A percentile compares a stretch with the other conserved stretches of the same genome.
phyloP scores from a whole-genome alignment of 495 filamentous ascomycete genomes.

The Neurospora discreta region DNA sequence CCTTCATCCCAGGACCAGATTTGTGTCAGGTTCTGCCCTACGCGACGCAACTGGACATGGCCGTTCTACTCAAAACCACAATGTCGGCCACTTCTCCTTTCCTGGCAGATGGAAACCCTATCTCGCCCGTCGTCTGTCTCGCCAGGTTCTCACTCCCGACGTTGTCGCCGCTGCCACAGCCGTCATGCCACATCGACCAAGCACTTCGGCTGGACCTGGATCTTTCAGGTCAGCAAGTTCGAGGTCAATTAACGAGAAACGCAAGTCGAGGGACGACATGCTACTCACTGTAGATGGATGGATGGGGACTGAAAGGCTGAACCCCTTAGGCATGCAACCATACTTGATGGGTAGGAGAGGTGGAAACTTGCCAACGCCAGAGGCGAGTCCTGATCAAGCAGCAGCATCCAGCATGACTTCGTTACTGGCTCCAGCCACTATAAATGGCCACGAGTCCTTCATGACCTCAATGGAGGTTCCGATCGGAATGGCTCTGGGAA shows the following conservation, averaged over 20 bases:
- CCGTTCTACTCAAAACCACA: conserved; percentile 20
- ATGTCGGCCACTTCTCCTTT: conserved; percentile 19
- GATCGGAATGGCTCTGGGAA: conserved; percentile 52
- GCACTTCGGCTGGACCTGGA: conserved; percentile 26
- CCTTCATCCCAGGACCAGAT: conserved; percentile 27
- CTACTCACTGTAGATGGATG: conserved; percentile 18
- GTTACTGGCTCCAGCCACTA: not conserved
- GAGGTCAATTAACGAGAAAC: conserved; percentile 24
- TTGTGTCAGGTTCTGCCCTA: conserved; percentile 35
- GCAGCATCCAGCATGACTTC: not conserved
- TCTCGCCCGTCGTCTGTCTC: conserved; percentile 26
- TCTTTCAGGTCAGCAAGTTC: conserved; percentile 6
- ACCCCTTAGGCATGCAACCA: conserved; percentile 12
- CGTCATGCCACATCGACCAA: conserved; percentile 30
- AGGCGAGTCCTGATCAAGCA: conserved; percentile 23
- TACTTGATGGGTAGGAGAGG: conserved; percentile 8
- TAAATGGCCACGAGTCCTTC: conserved; percentile 29
- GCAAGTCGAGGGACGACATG: conserved; percentile 40
- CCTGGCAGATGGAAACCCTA: conserved; percentile 24
- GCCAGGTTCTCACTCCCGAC: conserved; percentile 10
- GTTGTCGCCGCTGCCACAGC: conserved; percentile 15
- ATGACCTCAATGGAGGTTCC: conserved; percentile 22
- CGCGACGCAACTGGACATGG: conserved; percentile 12
- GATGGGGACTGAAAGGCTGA: conserved; percentile 8
- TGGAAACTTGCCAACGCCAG: conserved; percentile 33